A percentile compares a stretch with the other conserved stretches of the same genome.
phyloP scores from a whole-genome alignment of 306 rosid genomes.

The Gastrolobium villosum region DNA sequence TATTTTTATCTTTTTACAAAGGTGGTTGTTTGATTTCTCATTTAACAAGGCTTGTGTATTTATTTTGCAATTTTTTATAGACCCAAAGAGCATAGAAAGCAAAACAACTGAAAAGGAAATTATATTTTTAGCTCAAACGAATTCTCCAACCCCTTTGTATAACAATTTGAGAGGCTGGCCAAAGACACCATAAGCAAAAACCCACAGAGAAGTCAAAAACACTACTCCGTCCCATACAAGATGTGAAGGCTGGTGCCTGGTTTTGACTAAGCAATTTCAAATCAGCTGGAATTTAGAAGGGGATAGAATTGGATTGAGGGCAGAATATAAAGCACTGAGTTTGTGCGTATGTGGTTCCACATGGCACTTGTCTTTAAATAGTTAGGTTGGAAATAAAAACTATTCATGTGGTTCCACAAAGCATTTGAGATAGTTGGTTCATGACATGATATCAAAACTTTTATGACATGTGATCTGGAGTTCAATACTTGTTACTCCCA shows the following conservation, averaged over 20 bases:
- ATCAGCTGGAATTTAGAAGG: background rate
- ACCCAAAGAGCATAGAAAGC: background rate
- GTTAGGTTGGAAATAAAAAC: background rate
- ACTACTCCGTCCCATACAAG: conserved; percentile 2
- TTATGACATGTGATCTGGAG: too few relatives aligned
- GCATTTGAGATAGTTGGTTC: too few relatives aligned
- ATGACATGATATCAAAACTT: too few relatives aligned
- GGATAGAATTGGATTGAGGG: background rate
- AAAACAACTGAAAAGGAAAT: background rate
- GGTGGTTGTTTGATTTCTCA: background rate
- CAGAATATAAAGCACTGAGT: background rate
- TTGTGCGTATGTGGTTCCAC: conserved; percentile 2
- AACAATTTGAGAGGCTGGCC: background rate
- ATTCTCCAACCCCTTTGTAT: conserved; percentile 9
- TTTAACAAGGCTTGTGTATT: background rate
- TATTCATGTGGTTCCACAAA: too few relatives aligned
- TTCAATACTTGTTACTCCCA: too few relatives aligned
- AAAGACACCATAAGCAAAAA: conserved; percentile 2
- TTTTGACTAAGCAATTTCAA: background rate
- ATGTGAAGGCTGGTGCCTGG: background rate
- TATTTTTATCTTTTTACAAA: too few relatives aligned
- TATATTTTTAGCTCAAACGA: background rate
- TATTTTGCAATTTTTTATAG: background rate
- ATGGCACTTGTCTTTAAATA: background rate
- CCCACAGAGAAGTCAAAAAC: background rate